Base-by-base conservation (phyloP, 2,329 filamentous ascomycete genomes). In the Parastagonospora nodorum region DNA sequence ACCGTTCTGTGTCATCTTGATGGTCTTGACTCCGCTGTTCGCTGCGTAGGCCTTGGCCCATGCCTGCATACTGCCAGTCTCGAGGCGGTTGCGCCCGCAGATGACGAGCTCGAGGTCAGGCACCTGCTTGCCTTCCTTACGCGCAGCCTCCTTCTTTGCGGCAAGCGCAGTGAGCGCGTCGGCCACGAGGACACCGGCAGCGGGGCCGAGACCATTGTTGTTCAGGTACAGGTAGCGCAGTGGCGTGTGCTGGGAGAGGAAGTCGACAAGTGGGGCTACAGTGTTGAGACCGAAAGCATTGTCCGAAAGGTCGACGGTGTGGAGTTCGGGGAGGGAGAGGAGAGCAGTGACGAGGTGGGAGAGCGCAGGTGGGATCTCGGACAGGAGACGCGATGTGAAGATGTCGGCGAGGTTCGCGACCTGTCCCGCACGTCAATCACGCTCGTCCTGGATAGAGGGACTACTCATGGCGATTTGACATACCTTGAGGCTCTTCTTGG, bases 1-100 rank as follows among this genome's bases (percentile, higher is more conserved):
- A 45, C 94, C 94, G 73, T 99, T 97, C 76, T 97, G 94, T 24
- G 96, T 91, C 94, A 99, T 97, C 81, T 93, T 95, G 63, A 99
- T 85, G 51, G 86, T 86, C 76, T 88, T 89, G 57, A 99, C 84
- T 50, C 88, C 88, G 60, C 83, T 78, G 69, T 97, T 91, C 50
- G 93, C 87, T 66, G 86, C 85, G 74, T 90, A 97, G 1, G 91
- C 83, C 73, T 88, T 89, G 36, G 92, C 92, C 94, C 94, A 99
- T 0, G 93, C 92, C 11, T 84, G 85, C 94, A 99, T 99, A 71
- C 88, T 94, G 62, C 93, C 94, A 67, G 92, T 96, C 78, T 99
- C 94, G 42, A 99, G 82, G 61, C 94, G 84, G 78, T 99, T 99
- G 61, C 94, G 90, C 36, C 94, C 94, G 75, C 94, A 99, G 68